Evolutionary conservation across 148 eudicot genomes (phyloP).

Genomic region (Polygonum aviculare): DNA sequence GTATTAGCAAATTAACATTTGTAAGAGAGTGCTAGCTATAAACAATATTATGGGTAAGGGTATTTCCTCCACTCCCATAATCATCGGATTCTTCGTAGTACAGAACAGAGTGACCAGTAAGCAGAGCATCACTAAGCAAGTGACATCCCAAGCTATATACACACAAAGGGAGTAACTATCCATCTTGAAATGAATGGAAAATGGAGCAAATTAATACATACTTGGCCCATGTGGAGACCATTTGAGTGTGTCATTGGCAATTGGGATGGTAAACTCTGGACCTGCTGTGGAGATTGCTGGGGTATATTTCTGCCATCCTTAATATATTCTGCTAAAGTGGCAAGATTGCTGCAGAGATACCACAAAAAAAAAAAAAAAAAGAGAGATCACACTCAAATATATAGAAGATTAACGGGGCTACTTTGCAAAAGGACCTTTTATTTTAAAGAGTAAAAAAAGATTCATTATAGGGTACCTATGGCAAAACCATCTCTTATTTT

Average conservation of each 20-base stretch:
- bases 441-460: not conserved
- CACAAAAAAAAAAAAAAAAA: not conserved
- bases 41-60: not conserved
- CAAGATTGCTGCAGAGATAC: constrained; percentile 52
- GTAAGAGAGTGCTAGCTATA: not conserved
- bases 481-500: not conserved
- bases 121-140: not conserved
- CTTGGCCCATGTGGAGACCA: constrained; percentile 65
- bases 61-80: not conserved
- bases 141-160: not conserved
- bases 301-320: constrained; percentile 54
- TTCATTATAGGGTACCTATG: not conserved
- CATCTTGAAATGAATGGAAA: not conserved
- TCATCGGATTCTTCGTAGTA: not conserved
- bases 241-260: constrained; percentile 51
- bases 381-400: not conserved
- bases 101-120: not conserved
- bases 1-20: not conserved
- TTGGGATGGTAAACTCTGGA: constrained; percentile 53
- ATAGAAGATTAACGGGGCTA: not conserved
- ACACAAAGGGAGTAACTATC: not conserved
- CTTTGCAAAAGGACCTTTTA: not conserved
- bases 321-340: constrained; percentile 53
- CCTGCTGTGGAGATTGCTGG: constrained; percentile 57
- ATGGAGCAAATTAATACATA: constrained; percentile 13